Evolutionary conservation across 1,284 basidiomycete genomes (phyloP), one percentile per base, ranked within the genome.

Genomic region (Cutaneotrichosporon dermatis): DNA sequence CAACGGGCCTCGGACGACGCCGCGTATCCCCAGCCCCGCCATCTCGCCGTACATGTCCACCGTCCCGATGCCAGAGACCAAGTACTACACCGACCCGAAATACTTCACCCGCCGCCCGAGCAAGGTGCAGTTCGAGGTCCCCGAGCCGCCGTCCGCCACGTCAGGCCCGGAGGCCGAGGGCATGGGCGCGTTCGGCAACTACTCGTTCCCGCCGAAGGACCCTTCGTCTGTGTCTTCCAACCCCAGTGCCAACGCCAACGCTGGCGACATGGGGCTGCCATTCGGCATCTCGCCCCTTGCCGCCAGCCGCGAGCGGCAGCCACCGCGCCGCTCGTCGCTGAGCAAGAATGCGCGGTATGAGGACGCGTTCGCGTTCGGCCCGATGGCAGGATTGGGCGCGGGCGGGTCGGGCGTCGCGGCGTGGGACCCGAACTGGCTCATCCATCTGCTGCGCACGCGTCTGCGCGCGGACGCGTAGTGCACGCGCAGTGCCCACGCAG

Each of bases 41-140:
- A 25, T 25, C 25, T 25, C 25, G 25, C 25, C 25, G 25, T 25
- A 25, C 25, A 25, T 25, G 25, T 25, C 25, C 25, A 25, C 25
- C 51, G 56, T 50, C 40, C 54, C 35, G 12, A 34, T 33, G 9
- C 44, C 35, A 2, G 51, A 16, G n/a, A 58, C 61, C 54, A 61
- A 57, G 25, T 25, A 25, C 25, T 25, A 25, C 39, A 9, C 39
- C 12, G 39, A 40, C 39, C 9, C 39, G 39, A 25, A 25, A 36
- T 61, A 65, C 25, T 25, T 25, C 11, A 58, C 55, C 10, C 62
- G 76, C 33, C 65, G 76, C 39, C 73, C 76, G 11, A 71, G 67
- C 25, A 76, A 71, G 60, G 75, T 78, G 9, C 75, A 78, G 62
- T 78, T 76, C 55, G 73, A 76, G 39, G 69, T 73, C 37, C 66